phyloP scores from a whole-genome alignment of 179 eudicot genomes.

The Spergularia azorica region DNA sequence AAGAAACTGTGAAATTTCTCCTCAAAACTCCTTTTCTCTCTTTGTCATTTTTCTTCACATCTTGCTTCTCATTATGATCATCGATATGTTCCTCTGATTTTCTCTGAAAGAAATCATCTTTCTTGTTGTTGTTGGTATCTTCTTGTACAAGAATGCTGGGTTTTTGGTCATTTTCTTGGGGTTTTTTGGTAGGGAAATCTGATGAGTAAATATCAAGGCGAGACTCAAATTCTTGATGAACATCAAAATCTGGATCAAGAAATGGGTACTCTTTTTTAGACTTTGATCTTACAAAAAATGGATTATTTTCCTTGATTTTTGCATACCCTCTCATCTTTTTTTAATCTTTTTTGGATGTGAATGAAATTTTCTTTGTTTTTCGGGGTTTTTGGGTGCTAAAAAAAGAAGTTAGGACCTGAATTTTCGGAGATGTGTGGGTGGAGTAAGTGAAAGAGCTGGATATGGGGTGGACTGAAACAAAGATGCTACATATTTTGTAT shows the following conservation, averaged over 20 bases:
- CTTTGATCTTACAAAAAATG: conserved; percentile 38
- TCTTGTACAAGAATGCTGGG: not conserved
- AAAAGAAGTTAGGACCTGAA: not conserved
- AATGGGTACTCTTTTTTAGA: conserved; percentile 43
- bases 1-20: conserved; percentile 43
- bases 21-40: conserved; percentile 28
- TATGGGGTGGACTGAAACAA: conserved; percentile 19
- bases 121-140: conserved; percentile 20
- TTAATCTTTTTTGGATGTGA: not conserved
- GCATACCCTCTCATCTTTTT: conserved; percentile 46
- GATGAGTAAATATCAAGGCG: conserved; percentile 5
- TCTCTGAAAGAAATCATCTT: conserved; percentile 11
- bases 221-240: not conserved
- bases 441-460: conserved; percentile 24
- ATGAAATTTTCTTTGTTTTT: not conserved
- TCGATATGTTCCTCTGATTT: conserved; percentile 7
- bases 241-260: conserved; percentile 36
- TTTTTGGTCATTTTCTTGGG: conserved; percentile 24
- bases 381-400: not conserved
- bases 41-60: not conserved
- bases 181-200: conserved; percentile 5
- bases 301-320: conserved; percentile 36
- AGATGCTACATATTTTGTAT: not conserved
- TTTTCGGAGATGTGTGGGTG: conserved; percentile 7
- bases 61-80: conserved; percentile 3